Conservation (phyloP, 2,329 filamentous ascomycete genomes). For the Penicillium griseofulvum region DNA sequence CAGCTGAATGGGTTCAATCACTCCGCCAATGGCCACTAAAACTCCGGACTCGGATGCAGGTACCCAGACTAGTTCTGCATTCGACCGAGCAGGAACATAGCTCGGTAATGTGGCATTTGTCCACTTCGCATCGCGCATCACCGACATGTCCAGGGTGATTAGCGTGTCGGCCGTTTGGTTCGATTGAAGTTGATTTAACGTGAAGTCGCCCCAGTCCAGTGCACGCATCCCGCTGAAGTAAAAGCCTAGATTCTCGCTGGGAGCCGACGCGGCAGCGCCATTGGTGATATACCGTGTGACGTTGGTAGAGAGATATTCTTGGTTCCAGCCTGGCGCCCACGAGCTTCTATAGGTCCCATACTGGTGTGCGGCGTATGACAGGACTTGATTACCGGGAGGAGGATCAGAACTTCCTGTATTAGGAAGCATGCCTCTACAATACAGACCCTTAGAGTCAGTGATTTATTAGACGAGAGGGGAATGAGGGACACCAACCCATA, state of each 20-base stretch:
- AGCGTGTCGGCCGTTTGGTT: conserved; percentile 53
- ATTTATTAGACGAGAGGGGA: not conserved
- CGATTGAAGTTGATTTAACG: conserved; percentile 32
- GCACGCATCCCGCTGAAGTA: conserved; percentile 66
- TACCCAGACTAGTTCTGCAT: conserved; percentile 65
- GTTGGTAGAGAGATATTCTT: conserved; percentile 41
- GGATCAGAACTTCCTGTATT: conserved; percentile 36
- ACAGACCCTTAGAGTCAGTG: not conserved
- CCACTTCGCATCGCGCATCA: conserved; percentile 54
- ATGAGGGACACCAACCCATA: conserved; percentile 51
- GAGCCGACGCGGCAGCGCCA: conserved; percentile 62
- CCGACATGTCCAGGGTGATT: conserved; percentile 60
- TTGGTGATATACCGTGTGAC: conserved; percentile 63
- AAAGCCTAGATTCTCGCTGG: conserved; percentile 69
- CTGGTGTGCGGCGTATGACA: conserved; percentile 49
- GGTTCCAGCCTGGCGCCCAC: conserved; percentile 40
- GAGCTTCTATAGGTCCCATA: conserved; percentile 51
- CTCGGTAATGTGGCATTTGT: conserved; percentile 55
- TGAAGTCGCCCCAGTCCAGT: conserved; percentile 51
- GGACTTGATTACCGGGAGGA: conserved; percentile 46
- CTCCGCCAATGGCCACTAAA: conserved; percentile 42
- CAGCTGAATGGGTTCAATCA: conserved; percentile 26
- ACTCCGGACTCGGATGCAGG: conserved; percentile 39
- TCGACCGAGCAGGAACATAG: conserved; percentile 56
- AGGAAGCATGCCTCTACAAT: conserved; percentile 46